Evolutionary conservation across 1,284 basidiomycete genomes (phyloP), one percentile per base, ranked within the genome.

Genomic region (Singerocomus inundabilis): DNA sequence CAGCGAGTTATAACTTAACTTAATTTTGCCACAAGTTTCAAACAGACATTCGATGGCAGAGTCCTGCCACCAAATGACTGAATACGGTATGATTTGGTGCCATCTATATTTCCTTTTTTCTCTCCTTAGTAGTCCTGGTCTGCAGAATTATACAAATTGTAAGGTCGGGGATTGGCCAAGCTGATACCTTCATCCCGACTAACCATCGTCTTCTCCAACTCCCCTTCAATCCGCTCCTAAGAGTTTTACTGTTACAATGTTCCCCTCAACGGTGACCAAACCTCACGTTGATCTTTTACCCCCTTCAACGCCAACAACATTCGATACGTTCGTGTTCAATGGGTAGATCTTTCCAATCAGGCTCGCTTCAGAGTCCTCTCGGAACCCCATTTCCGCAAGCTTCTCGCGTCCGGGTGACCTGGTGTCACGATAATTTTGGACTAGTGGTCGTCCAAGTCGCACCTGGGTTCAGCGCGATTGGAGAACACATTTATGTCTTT

Each of bases 331-430:
- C 82, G 82, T 24, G 56, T 87, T 24, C 75, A 78, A 60, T 87
- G 81, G 80, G 72, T 81, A 8, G 84, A 87, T 64, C 65, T 76
- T 41, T 68, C 63, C 56, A 85, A 85, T 67, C 70, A 67, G 43
- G 67, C 79, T 37, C 77, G 82, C 50, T 80, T 70, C 57, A 78
- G 83, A n/a, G 63, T 85, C 56, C 52, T 85, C 30, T 72, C 85
- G 3, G 55, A 77, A 4, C 38, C 70, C 1, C 75, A 84, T 62
- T 86, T 89, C 59, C 56, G 63, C 48, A 76, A 75, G 50, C 67
- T 88, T 13, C 66, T 84, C 40, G 49, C 69, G 0, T 68, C 74
- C n/a, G 55, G 68, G 6, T 73, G 82, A 28, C 80, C 83, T 2
- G 52, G 82, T 1, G 60, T 84, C n/a, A 64, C 71, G 6, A 18